A percentile compares a stretch with the other conserved stretches of the same genome.
phyloP scores from a whole-genome alignment of 2,329 filamentous ascomycete species.

The Fusarium sp. region DNA sequence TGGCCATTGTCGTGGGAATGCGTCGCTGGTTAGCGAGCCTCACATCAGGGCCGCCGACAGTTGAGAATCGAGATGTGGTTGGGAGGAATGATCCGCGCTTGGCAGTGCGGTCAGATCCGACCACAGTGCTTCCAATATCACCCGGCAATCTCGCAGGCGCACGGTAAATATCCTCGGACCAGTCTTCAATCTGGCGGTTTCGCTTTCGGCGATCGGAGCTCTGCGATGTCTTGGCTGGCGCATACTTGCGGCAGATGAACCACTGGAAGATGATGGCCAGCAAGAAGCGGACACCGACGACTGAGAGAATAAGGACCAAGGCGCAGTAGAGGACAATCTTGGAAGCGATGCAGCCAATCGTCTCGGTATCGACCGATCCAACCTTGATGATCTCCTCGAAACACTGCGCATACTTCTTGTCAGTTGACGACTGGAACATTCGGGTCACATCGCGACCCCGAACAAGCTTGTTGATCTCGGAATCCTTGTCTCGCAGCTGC shows the following conservation, averaged over 20 bases:
- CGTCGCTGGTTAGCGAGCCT: constrained; percentile 61
- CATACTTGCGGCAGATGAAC: constrained; percentile 91
- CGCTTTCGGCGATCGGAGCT: constrained; percentile 84
- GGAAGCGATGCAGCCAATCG: constrained; percentile 96
- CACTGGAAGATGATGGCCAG: constrained; percentile 94
- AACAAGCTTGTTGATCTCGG: constrained; percentile 70
- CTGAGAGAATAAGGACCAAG: constrained; percentile 88
- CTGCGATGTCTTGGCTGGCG: constrained; percentile 86
- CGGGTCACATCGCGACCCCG: constrained; percentile 91
- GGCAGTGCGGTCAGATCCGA: constrained; percentile 75
- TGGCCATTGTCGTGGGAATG: constrained; percentile 93
- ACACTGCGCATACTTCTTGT: constrained; percentile 88
- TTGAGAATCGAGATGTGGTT: constrained; percentile 93
- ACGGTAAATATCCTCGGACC: constrained; percentile 97
- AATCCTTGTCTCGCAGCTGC: constrained; percentile 77
- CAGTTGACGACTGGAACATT: constrained; percentile 80
- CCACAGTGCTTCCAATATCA: constrained; percentile 75
- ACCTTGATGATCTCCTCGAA: constrained; percentile 96
- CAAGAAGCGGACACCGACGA: constrained; percentile 88
- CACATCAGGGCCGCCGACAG: constrained; percentile 81
- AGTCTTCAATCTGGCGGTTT: constrained; percentile 95
- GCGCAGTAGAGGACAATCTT: constrained; percentile 97
- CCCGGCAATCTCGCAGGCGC: constrained; percentile 85
- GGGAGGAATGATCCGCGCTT: constrained; percentile 92
- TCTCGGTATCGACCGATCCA: constrained; percentile 94